A percentile compares a stretch with the other conserved stretches of the same genome.
Evolutionary conservation across 2,329 filamentous ascomycete species (phyloP).

Genomic region (Teratosphaeria viscida): DNA sequence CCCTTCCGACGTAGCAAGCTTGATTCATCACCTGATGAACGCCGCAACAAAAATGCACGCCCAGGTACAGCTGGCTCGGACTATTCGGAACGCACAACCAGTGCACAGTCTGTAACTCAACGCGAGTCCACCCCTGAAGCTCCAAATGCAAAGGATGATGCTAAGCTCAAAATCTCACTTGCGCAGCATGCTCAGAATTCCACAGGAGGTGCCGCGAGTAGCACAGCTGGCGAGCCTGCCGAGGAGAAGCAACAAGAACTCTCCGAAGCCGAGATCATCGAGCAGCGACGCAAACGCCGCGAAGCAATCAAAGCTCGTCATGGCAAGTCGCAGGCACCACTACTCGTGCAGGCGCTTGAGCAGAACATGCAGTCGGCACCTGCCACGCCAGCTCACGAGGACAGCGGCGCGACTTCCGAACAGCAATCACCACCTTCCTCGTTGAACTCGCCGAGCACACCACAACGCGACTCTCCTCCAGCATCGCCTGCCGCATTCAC

Average conservation of each 20-base stretch:
- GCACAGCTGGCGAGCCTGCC: neutral
- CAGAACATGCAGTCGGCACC: slow-evolving; percentile 22
- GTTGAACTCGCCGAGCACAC: slow-evolving; percentile 26
- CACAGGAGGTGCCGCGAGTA: no score
- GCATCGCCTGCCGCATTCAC: slow-evolving; percentile 29
- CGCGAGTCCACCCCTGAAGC: slow-evolving; percentile 9
- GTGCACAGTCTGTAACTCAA: slow-evolving; percentile 7
- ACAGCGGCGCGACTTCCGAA: slow-evolving; percentile 14
- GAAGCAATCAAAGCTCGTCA: slow-evolving; percentile 81
- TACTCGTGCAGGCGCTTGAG: slow-evolving; percentile 62
- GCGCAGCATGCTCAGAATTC: slow-evolving; percentile 4
- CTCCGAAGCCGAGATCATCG: slow-evolving; percentile 73
- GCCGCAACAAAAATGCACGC: neutral
- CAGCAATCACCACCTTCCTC: slow-evolving; percentile 19
- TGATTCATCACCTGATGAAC: slow-evolving; percentile 7
- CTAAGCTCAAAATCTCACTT: slow-evolving; percentile 10
- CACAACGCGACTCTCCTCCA: slow-evolving; percentile 25
- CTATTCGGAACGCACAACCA: neutral
- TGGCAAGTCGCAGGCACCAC: slow-evolving; percentile 46
- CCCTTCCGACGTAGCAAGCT: slow-evolving; percentile 11
- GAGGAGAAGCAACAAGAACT: slow-evolving; percentile 35
- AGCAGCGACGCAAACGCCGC: slow-evolving; percentile 71
- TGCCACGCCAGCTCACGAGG: slow-evolving; percentile 28
- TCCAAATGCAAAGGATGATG: slow-evolving; percentile 6
- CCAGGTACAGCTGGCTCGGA: neutral